Conservation (phyloP, 306 rosid species). For the Alnus glutinosa region DNA sequence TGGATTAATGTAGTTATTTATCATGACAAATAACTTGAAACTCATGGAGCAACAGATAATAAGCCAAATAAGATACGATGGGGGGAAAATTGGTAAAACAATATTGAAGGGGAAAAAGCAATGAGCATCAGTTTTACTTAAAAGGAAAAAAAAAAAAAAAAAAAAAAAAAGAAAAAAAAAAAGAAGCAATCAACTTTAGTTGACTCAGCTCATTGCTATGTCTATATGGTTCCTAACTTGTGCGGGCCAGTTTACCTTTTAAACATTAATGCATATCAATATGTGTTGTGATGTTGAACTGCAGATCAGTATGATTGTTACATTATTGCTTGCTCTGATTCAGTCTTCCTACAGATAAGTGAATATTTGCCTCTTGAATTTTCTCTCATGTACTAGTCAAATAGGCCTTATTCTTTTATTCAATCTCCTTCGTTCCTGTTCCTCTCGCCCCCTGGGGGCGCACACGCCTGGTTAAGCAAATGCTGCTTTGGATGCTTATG, state of each 20-base stretch:
- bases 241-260: background rate
- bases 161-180: background rate
- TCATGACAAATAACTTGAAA: slow-evolving; percentile 1
- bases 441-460: too few relatives aligned
- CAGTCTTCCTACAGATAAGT: background rate
- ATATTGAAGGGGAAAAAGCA: background rate
- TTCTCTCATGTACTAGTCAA: background rate
- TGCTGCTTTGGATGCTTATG: background rate
- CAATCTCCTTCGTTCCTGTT: too few relatives aligned
- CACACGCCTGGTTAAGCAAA: background rate
- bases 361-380: background rate
- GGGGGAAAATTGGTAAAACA: background rate
- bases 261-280: background rate
- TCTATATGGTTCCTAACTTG: background rate
- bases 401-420: background rate
- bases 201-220: background rate
- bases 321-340: background rate
- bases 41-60: slow-evolving; percentile 10
- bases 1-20: background rate
- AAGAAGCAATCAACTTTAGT: background rate
- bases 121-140: background rate
- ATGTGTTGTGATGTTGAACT: background rate
- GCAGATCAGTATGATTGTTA: background rate
- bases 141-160: background rate
- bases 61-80: background rate